Evolutionary conservation across 441 rosid genomes (phyloP).

Genomic region (Erodium moschatum): DNA sequence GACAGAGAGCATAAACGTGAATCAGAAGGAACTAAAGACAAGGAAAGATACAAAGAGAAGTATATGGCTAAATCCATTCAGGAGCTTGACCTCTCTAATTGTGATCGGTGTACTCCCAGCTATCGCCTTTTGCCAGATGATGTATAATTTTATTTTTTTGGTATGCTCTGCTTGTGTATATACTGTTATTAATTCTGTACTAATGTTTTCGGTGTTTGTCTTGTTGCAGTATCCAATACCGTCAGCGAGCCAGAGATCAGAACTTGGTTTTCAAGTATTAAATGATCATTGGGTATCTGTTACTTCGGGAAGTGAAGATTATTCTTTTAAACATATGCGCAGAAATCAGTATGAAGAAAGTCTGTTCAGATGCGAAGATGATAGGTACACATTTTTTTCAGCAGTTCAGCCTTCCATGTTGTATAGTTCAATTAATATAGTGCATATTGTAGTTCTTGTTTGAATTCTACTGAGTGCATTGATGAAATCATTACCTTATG

Average conservation of each 20-base stretch:
- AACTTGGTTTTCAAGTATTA: constrained; percentile 69
- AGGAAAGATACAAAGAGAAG: constrained; percentile 54
- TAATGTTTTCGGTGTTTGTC: neutral
- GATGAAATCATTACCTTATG: neutral
- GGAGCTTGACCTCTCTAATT: constrained; percentile 89
- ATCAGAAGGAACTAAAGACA: constrained; percentile 57
- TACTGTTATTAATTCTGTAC: neutral
- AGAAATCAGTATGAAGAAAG: constrained; percentile 98
- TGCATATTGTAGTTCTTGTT: constrained; percentile 3
- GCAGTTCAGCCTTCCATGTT: neutral
- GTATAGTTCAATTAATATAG: neutral
- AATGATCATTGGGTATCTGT: constrained; percentile 98
- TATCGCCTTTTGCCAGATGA: constrained; percentile 88
- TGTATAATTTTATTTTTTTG: constrained; percentile 32
- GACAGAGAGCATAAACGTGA: constrained; percentile 58
- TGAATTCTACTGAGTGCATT: neutral
- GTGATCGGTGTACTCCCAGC: constrained; percentile 96
- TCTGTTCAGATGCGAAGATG: constrained; percentile 94
- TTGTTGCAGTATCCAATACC: constrained; percentile 75
- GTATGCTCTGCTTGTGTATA: neutral
- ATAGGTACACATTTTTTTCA: constrained; percentile 44
- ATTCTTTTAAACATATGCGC: constrained; percentile 98
- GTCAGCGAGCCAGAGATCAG: constrained; percentile 73
- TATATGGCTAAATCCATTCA: constrained; percentile 74
- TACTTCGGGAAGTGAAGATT: constrained; percentile 99